phyloP scores from a whole-genome alignment of 1,139 yeast species.

The Debaryomyces sp. region DNA sequence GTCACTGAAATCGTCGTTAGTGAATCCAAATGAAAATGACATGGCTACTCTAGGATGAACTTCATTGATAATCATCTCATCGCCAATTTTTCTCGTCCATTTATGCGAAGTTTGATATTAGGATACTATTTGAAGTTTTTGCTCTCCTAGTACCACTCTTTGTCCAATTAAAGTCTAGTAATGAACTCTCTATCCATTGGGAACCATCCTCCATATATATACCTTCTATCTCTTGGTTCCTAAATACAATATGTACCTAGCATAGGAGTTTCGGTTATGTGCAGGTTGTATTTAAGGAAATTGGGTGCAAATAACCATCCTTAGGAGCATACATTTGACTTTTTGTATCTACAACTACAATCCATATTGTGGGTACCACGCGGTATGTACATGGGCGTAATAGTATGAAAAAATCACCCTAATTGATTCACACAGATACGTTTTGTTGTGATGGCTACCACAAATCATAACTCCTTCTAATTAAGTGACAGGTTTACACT shows the following conservation, averaged over 20 bases:
- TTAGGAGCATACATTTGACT: background rate
- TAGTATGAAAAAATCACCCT: too few species aligned
- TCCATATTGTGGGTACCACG: background rate
- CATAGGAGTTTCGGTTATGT: background rate
- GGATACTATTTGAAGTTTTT: background rate
- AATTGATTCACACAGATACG: too few species aligned
- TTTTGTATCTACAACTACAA: background rate
- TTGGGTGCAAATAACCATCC: background rate
- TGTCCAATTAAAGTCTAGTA: background rate
- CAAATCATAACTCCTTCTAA: too few species aligned
- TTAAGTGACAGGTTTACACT: too few species aligned
- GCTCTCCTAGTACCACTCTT: background rate
- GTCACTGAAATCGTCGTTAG: constrained; percentile 47
- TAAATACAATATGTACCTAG: background rate
- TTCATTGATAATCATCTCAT: background rate
- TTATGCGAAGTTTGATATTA: constrained; percentile 1
- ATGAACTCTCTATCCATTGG: background rate
- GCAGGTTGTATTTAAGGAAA: background rate
- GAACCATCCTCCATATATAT: background rate
- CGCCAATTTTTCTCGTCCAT: constrained; percentile 2
- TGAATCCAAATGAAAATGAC: constrained; percentile 59
- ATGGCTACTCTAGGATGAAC: constrained; percentile 19
- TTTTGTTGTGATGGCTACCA: too few species aligned
- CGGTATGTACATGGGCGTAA: too few species aligned
- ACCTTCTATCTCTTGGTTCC: background rate